These are phyloP conservation scores for Alternaria gansuensis DNA, from an alignment of 2,329 filamentous ascomycete species.

Conservation along the genomic window DNA sequence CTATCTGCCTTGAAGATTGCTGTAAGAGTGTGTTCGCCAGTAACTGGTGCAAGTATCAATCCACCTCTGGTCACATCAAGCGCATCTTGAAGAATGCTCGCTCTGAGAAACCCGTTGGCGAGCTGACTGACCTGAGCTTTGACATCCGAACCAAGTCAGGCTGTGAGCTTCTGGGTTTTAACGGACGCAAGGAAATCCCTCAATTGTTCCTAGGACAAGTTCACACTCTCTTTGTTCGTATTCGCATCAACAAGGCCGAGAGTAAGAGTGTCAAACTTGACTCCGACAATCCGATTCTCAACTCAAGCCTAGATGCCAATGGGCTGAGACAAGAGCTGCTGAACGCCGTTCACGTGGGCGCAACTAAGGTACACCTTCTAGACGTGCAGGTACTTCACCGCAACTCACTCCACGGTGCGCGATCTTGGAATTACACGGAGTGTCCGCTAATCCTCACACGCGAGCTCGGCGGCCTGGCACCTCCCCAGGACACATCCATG, in stretches of 20 bases:
- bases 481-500: constrained; percentile 26
- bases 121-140: constrained; percentile 33
- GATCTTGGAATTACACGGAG: constrained; percentile 41
- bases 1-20: constrained; percentile 31
- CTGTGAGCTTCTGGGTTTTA: constrained; percentile 35
- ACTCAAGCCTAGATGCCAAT: constrained; percentile 33
- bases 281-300: constrained; percentile 35
- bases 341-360: constrained; percentile 27
- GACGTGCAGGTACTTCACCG: constrained; percentile 39
- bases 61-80: constrained; percentile 32
- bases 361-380: constrained; percentile 36
- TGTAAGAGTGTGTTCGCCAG: constrained; percentile 40
- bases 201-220: constrained; percentile 40
- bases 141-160: constrained; percentile 36
- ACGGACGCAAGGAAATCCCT: constrained; percentile 30
- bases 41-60: constrained; percentile 41
- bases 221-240: constrained; percentile 34
- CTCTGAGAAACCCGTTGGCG: constrained; percentile 32
- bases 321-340: constrained; percentile 35
- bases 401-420: constrained; percentile 29
- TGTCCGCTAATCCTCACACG: constrained; percentile 32
- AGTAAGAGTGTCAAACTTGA: constrained; percentile 28
- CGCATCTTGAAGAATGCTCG: constrained; percentile 42
- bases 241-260: constrained; percentile 33
- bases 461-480: constrained; percentile 34